Conservation (phyloP, 2,329 filamentous ascomycete genomes). For the Nannizziopsis barbatae region DNA sequence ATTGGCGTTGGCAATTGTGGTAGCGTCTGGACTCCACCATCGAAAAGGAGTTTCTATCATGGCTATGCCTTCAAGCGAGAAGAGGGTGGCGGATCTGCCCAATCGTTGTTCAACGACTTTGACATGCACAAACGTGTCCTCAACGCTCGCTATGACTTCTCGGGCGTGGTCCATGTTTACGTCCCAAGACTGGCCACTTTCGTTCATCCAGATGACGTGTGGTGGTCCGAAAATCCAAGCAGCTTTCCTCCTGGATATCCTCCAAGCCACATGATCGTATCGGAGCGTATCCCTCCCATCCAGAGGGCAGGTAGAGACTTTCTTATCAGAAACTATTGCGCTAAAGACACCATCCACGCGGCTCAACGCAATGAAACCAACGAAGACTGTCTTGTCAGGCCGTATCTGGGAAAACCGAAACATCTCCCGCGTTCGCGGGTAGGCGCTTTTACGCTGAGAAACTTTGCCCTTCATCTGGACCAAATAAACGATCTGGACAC, state of each 20-base stretch:
- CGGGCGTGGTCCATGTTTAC: slow-evolving; percentile 15
- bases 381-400: slow-evolving; percentile 40
- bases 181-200: slow-evolving; percentile 19
- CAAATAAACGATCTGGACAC: slow-evolving; percentile 39
- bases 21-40: slow-evolving; percentile 22
- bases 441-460: slow-evolving; percentile 33
- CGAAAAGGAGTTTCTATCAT: neutral
- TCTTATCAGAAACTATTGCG: slow-evolving; percentile 28
- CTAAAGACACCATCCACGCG: slow-evolving; percentile 15
- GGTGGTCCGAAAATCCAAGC: slow-evolving; percentile 22
- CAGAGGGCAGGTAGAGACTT: slow-evolving; percentile 17
- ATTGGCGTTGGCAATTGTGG: slow-evolving; percentile 25
- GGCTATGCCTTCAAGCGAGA: slow-evolving; percentile 25
- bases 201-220: slow-evolving; percentile 17
- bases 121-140: slow-evolving; percentile 22
- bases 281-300: slow-evolving; percentile 28
- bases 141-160: neutral
- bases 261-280: slow-evolving; percentile 26
- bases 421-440: neutral
- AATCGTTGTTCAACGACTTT: slow-evolving; percentile 24
- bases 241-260: slow-evolving; percentile 21
- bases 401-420: slow-evolving; percentile 38
- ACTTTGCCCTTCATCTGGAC: slow-evolving; percentile 41
- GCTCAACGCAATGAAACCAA: slow-evolving; percentile 26
- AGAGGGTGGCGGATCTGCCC: slow-evolving; percentile 20